Evolutionary conservation across 2,329 filamentous ascomycete genomes (phyloP), one percentile per base, ranked within the genome.

Genomic region (Colletotrichum musae): DNA sequence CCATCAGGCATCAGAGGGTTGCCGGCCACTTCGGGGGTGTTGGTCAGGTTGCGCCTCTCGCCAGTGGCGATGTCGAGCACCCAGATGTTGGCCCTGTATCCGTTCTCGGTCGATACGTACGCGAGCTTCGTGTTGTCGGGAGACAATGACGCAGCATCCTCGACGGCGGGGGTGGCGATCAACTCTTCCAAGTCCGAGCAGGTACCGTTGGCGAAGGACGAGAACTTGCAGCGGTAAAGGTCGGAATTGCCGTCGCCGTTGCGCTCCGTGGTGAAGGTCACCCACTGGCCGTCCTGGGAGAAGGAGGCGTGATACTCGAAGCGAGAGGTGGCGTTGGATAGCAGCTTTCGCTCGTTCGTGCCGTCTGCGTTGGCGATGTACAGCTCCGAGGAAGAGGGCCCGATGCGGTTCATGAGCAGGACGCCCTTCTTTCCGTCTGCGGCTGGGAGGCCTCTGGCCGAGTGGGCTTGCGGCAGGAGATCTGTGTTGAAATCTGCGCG

Each of bases 331-430:
- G 10, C 28, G 60, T 47, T 48, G 15, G 47, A 47, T 5, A 65
- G 57, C 1, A 65, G 56, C 48, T 54, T 65, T 16, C 57, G 63
- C 63, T 65, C 63, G 18, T 60, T 60, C 5, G 63, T 65, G 48
- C 63, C 63, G 63, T 66, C 63, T 1, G 56, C 64, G 58, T 66
- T 66, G 64, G 64, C 64, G 43, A 66, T 51, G 21, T 61, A 66
- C 15, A 66, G 58, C 28, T 66, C 64, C 7, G 64, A 66, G 5
- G 64, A 41, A 3, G 57, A 66, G 18, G 64, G 64, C 5, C 57
- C 64, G 21, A 66, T 66, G 43, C 57, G 64, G 57, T 66, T 66
- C 64, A 66, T 66, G 13, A 66, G 58, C 28, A 66, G 64, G 21
- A 66, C 58, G 2, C 64, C 64, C 58, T 66, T 66, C 57, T 66